A percentile compares a stretch with the other conserved stretches of the same genome.
phyloP scores from a whole-genome alignment of 2,329 filamentous ascomycete genomes.

The Elsinoe ampelina region DNA sequence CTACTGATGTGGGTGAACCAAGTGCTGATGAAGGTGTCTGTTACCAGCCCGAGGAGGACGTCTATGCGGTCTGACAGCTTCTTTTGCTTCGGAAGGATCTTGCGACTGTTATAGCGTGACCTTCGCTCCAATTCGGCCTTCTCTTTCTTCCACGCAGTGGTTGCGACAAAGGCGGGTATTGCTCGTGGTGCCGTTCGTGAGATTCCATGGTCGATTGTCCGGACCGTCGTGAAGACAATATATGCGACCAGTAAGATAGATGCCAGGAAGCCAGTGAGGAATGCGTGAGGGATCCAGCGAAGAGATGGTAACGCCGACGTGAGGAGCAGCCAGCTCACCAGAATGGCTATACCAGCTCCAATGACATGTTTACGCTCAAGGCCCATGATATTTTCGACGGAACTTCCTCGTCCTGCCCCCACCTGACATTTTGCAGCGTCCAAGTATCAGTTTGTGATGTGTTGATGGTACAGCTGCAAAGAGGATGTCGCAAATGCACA shows the following conservation, averaged over 20 bases:
- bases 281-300: conserved; percentile 78
- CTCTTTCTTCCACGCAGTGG: conserved; percentile 58
- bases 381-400: conserved; percentile 45
- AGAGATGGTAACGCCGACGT: conserved; percentile 74
- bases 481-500: not conserved
- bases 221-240: conserved; percentile 54
- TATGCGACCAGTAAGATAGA: conserved; percentile 48
- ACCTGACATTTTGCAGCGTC: conserved; percentile 4
- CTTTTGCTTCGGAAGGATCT: conserved; percentile 67
- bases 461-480: not conserved
- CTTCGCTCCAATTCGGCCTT: conserved; percentile 55
- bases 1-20: conserved; percentile 86
- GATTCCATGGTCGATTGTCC: conserved; percentile 51
- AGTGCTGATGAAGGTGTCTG: conserved; percentile 74
- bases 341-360: conserved; percentile 57
- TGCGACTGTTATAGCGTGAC: conserved; percentile 56
- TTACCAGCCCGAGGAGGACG: conserved; percentile 62
- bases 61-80: conserved; percentile 74
- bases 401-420: conserved; percentile 7
- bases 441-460: not conserved
- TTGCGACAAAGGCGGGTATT: conserved; percentile 21
- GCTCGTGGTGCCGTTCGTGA: not conserved
- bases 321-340: conserved; percentile 81
- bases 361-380: conserved; percentile 64
- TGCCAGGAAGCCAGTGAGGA: conserved; percentile 57